Percentiles rank a stretch among this genome's conserved stretches.
Evolutionary conservation across 1,284 basidiomycete genomes (phyloP).

Genomic region (Phylloporus gajari): DNA sequence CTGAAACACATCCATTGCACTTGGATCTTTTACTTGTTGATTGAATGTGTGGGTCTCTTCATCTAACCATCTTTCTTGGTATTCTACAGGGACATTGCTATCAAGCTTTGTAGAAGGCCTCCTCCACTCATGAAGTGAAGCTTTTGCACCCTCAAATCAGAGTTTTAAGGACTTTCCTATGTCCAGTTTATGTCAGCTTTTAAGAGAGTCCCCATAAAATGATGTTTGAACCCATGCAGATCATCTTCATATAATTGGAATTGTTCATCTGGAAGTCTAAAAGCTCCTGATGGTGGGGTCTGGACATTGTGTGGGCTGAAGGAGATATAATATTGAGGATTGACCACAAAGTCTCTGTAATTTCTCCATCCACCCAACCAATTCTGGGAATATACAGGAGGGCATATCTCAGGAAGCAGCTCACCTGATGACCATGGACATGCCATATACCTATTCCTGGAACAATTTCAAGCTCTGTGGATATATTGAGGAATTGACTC

Average conservation of each 20-base stretch:
- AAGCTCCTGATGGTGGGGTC: not conserved
- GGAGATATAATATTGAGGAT: constrained; percentile 10
- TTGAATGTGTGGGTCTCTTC: not conserved
- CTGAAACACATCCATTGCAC: not conserved
- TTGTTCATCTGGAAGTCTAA: constrained; percentile 24
- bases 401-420: constrained; percentile 15
- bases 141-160: not conserved
- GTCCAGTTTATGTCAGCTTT: no score
- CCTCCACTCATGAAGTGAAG: not conserved
- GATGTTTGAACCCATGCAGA: constrained; percentile 4
- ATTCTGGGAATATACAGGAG: constrained; percentile 1
- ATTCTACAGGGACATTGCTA: not conserved
- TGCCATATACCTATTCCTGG: constrained; percentile 26
- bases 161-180: not conserved
- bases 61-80: not conserved
- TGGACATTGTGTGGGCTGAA: constrained; percentile 9
- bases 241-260: constrained; percentile 25
- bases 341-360: constrained; percentile 19
- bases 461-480: not conserved
- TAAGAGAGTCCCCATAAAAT: no score
- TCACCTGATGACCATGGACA: constrained; percentile 16
- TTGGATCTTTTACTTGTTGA: not conserved
- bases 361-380: constrained; percentile 3
- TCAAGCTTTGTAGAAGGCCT: not conserved
- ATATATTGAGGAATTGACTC: not conserved